Percentiles rank a stretch among this genome's conserved stretches.
phyloP scores from a whole-genome alignment of 148 eudicot genomes.

The Fagopyrum esculentum region DNA sequence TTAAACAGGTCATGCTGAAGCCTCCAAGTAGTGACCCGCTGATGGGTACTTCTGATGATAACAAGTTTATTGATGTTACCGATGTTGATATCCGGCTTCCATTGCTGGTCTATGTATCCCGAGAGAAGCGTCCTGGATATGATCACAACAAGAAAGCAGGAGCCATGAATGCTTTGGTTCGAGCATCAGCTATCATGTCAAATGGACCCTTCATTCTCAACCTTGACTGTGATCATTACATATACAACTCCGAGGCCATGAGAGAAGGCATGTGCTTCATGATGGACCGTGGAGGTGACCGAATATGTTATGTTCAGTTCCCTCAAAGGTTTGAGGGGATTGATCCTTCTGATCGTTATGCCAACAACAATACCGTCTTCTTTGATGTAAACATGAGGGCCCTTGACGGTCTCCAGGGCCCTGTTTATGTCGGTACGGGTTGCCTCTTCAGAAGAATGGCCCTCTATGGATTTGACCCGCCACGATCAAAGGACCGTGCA shows the following conservation, averaged over 20 bases:
- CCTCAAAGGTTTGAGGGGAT: conserved; percentile 96
- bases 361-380: conserved; percentile 91
- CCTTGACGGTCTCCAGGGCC: conserved; percentile 90
- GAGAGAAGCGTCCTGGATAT: conserved; percentile 94
- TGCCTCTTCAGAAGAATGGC: conserved; percentile 83
- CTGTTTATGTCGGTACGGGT: conserved; percentile 91
- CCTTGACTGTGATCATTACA: conserved; percentile 90
- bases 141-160: conserved; percentile 99
- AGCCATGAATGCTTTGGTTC: conserved; percentile 94
- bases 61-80: conserved; percentile 47
- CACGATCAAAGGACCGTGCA: conserved; percentile 54
- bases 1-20: conserved; percentile 80
- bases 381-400: conserved; percentile 96
- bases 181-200: conserved; percentile 96
- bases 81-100: conserved; percentile 91
- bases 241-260: conserved; percentile 80
- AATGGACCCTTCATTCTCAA: conserved; percentile 92
- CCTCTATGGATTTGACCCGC: conserved; percentile 89
- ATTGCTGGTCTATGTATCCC: conserved; percentile 81
- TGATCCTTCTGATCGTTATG: conserved; percentile 96
- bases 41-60: conserved; percentile 32
- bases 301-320: conserved; percentile 80
- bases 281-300: conserved; percentile 99
- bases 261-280: conserved; percentile 97
- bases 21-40: conserved; percentile 91